A percentile compares a stretch with the other conserved stretches of the same genome.
Evolutionary conservation across 2,329 filamentous ascomycete genomes (phyloP).

Genomic region (Arthroderma sp.): DNA sequence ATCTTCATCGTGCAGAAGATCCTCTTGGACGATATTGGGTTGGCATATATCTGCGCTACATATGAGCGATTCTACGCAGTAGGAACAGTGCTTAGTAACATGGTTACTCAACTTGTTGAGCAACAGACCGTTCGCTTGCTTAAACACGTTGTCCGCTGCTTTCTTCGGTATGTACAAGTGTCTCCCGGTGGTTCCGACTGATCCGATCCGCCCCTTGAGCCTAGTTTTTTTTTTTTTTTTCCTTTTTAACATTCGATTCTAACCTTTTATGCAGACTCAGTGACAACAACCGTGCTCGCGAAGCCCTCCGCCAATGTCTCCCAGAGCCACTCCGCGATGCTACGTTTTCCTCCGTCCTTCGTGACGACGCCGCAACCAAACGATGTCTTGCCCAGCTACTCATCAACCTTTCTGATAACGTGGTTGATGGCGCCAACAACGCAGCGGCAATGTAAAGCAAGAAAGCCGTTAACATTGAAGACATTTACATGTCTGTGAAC

Average conservation of each 20-base stretch:
- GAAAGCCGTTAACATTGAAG: too few species aligned
- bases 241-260: not conserved
- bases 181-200: not conserved
- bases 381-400: conserved; percentile 92
- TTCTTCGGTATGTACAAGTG: conserved; percentile 59
- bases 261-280: conserved; percentile 50
- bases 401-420: conserved; percentile 88
- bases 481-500: too few species aligned
- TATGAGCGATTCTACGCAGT: conserved; percentile 98
- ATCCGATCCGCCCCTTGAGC: too few species aligned
- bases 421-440: conserved; percentile 40
- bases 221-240: not conserved
- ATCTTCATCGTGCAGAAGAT: conserved; percentile 99
- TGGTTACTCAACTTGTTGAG: conserved; percentile 95
- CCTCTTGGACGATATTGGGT: conserved; percentile 83
- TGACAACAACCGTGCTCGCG: conserved; percentile 88
- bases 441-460: conserved; percentile 23
- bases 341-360: conserved; percentile 89
- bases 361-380: conserved; percentile 95
- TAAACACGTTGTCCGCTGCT: conserved; percentile 96
- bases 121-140: conserved; percentile 90
- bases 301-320: conserved; percentile 88
- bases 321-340: conserved; percentile 97
- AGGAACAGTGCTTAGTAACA: conserved; percentile 92
- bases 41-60: conserved; percentile 97